A percentile compares a stretch with the other conserved stretches of the same genome.
Conservation (phyloP, 148 eudicot species). For the Nyssa sinensis region DNA sequence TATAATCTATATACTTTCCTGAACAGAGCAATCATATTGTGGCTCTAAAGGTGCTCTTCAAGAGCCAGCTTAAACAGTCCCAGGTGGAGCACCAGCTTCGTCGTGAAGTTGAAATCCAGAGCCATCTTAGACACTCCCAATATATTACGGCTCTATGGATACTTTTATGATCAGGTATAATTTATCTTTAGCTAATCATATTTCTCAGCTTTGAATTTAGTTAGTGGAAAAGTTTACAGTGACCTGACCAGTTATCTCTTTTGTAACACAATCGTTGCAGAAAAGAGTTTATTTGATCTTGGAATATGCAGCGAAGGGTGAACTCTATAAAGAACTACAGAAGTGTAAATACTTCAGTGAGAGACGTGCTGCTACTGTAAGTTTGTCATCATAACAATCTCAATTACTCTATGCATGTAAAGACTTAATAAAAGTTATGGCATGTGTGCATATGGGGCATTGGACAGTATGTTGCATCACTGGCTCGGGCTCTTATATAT, state of each 20-base stretch:
- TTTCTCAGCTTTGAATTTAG: neutral
- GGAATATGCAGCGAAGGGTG: constrained; percentile 97
- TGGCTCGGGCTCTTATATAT: constrained; percentile 93
- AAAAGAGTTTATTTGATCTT: constrained; percentile 89
- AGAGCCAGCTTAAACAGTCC: constrained; percentile 85
- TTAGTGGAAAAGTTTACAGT: neutral
- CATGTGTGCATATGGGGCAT: neutral
- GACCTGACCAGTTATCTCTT: neutral
- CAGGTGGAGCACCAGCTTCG: constrained; percentile 98
- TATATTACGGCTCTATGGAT: constrained; percentile 86
- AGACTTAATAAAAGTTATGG: neutral
- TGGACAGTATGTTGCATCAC: constrained; percentile 78
- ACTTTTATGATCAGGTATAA: constrained; percentile 92
- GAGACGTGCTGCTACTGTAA: constrained; percentile 87
- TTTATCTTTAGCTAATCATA: neutral
- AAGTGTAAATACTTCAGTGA: constrained; percentile 89
- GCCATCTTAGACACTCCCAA: constrained; percentile 96
- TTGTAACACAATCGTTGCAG: constrained; percentile 37
- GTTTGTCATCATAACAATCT: too few species aligned
- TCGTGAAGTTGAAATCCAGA: constrained; percentile 96
- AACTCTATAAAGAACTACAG: constrained; percentile 93
- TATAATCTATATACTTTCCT: constrained; percentile 1
- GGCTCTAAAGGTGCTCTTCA: constrained; percentile 87
- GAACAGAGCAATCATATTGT: constrained; percentile 92
- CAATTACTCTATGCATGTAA: neutral